Evolutionary conservation across 2,329 filamentous ascomycete genomes (phyloP).

Genomic region (Dryadomyces quercus-mongolicae): DNA sequence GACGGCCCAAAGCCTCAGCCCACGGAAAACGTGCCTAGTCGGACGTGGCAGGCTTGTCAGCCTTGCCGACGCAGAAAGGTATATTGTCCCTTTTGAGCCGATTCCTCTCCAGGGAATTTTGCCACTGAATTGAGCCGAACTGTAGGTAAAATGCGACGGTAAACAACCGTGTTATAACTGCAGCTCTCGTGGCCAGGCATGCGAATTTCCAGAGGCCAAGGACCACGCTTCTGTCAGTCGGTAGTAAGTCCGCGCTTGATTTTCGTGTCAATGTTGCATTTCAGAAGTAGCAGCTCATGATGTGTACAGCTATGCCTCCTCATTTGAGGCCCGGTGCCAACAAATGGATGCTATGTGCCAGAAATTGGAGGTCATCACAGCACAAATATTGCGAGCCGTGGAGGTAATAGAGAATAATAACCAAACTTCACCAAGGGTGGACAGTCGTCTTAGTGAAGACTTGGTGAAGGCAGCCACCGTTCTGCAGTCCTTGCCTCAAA

Average conservation of each 20-base stretch:
- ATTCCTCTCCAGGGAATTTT: too few species aligned
- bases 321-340: constrained; percentile 15
- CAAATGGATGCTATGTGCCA: constrained; percentile 15
- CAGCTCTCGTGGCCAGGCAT: constrained; percentile 12
- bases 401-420: background rate
- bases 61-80: background rate
- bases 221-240: constrained; percentile 15
- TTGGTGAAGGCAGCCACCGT: background rate
- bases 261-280: background rate
- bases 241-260: constrained; percentile 6
- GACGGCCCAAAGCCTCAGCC: background rate
- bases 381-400: background rate
- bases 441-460: background rate
- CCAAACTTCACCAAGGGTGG: background rate
- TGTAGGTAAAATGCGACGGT: constrained; percentile 18
- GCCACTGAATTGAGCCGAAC: background rate
- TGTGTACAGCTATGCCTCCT: constrained; percentile 10
- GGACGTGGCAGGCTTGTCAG: background rate
- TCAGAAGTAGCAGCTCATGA: background rate
- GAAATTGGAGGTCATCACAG: constrained; percentile 13
- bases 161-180: constrained; percentile 16
- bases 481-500: background rate
- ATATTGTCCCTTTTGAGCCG: background rate
- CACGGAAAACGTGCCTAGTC: background rate
- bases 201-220: constrained; percentile 13